These are phyloP conservation scores for Blastobotrys niveus DNA, from an alignment of 1,139 yeast genomes.

Conservation along the genomic window DNA sequence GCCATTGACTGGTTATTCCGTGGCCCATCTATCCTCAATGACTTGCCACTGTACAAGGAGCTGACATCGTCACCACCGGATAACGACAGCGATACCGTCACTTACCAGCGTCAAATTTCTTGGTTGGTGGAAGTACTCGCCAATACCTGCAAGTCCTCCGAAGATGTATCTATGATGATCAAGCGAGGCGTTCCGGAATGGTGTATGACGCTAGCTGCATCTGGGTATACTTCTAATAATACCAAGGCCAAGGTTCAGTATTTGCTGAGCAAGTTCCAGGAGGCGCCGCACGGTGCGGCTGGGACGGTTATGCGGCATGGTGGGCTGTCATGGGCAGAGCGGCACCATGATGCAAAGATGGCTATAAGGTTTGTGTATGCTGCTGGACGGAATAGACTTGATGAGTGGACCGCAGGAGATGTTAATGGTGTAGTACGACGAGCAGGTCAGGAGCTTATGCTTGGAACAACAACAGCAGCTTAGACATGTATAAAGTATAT, in stretches of 20 bases:
- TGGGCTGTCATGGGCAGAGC: constrained; percentile 54
- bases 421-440: constrained; percentile 9
- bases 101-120: constrained; percentile 41
- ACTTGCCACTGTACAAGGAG: constrained; percentile 58
- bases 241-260: constrained; percentile 39
- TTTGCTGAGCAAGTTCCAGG: constrained; percentile 48
- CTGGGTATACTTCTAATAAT: constrained; percentile 16
- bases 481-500: no score
- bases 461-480: no score
- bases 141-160: constrained; percentile 41
- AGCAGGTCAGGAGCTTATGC: background rate
- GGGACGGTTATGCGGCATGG: constrained; percentile 61
- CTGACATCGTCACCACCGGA: constrained; percentile 37
- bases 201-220: constrained; percentile 44
- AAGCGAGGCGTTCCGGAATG: constrained; percentile 60
- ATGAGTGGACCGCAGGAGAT: constrained; percentile 21
- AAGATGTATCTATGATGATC: constrained; percentile 50
- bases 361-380: constrained; percentile 65
- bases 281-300: constrained; percentile 56
- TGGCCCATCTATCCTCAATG: constrained; percentile 50
- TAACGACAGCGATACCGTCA: constrained; percentile 47
- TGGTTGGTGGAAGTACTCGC: constrained; percentile 60
- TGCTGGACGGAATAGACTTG: constrained; percentile 24
- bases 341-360: constrained; percentile 39
- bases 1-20: constrained; percentile 41